These are phyloP conservation scores for Pseudocercospora fijiensis DNA, from an alignment of 2,329 filamentous ascomycete species.

Conservation along the genomic window DNA sequence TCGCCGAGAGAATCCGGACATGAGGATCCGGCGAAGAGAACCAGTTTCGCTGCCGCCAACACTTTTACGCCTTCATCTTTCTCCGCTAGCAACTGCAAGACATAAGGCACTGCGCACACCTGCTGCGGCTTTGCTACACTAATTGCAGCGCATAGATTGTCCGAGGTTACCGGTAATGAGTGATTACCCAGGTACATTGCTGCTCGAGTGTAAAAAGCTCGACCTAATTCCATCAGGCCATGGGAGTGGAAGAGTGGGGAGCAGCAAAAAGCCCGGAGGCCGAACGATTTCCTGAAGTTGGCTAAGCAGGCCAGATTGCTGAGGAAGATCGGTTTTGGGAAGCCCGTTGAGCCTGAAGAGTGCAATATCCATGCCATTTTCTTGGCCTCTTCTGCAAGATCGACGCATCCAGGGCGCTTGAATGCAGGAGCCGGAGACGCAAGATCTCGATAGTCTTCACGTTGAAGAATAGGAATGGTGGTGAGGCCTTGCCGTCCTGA, in stretches of 20 bases:
- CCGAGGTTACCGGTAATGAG: constrained; percentile 53
- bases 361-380: constrained; percentile 50
- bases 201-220: constrained; percentile 54
- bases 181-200: constrained; percentile 57
- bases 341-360: not conserved
- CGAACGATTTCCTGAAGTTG: constrained; percentile 50
- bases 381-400: constrained; percentile 32
- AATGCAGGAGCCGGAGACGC: constrained; percentile 19
- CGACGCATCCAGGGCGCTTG: constrained; percentile 10
- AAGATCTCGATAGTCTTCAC: constrained; percentile 27
- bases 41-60: constrained; percentile 32
- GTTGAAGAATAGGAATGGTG: constrained; percentile 32
- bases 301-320: constrained; percentile 54
- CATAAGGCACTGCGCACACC: constrained; percentile 61
- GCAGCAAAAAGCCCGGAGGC: constrained; percentile 54
- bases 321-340: constrained; percentile 49
- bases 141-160: constrained; percentile 35
- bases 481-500: constrained; percentile 35
- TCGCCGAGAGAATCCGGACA: constrained; percentile 40
- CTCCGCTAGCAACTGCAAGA: constrained; percentile 63
- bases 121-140: constrained; percentile 48
- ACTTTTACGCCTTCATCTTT: constrained; percentile 50
- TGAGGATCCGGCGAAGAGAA: constrained; percentile 37
- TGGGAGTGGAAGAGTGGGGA: constrained; percentile 61
- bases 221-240: constrained; percentile 56